phyloP scores from a whole-genome alignment of 306 rosid species.

The Cicer chorassanicum region DNA sequence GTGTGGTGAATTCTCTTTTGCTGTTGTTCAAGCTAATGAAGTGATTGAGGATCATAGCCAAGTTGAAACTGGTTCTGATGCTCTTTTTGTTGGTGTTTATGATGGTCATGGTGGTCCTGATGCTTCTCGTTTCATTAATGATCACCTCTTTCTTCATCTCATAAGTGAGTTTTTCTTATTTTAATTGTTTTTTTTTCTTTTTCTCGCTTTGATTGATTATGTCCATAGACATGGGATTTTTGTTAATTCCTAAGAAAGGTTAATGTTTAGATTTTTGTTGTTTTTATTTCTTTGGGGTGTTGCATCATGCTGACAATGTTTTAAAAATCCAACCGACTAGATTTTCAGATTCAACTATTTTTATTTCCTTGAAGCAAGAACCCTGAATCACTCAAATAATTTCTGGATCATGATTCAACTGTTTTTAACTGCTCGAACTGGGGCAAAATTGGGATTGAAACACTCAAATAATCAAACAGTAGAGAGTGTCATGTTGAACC shows the following conservation, averaged over 20 bases:
- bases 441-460: background rate
- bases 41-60: slow-evolving; percentile 82
- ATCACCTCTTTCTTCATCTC: slow-evolving; percentile 65
- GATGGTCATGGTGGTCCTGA: slow-evolving; percentile 93
- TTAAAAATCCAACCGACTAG: too few relatives aligned
- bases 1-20: slow-evolving; percentile 77
- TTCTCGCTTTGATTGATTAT: background rate
- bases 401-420: background rate
- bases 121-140: slow-evolving; percentile 66
- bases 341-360: too few relatives aligned
- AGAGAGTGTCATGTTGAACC: background rate
- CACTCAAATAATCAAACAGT: background rate
- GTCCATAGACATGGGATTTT: background rate
- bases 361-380: too few relatives aligned
- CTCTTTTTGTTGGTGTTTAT: slow-evolving; percentile 81
- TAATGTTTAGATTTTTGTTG: background rate
- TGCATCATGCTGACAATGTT: background rate
- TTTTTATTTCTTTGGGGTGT: background rate
- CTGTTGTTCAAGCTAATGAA: slow-evolving; percentile 84
- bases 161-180: slow-evolving; percentile 56
- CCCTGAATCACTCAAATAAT: too few relatives aligned
- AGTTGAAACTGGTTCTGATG: slow-evolving; percentile 73
- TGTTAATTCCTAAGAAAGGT: background rate
- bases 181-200: background rate
- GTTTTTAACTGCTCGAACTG: background rate